Percentiles rank a stretch among this genome's conserved stretches.
Evolutionary conservation across 2,329 filamentous ascomycete genomes (phyloP).

Genomic region (Pleomassaria siparia): DNA sequence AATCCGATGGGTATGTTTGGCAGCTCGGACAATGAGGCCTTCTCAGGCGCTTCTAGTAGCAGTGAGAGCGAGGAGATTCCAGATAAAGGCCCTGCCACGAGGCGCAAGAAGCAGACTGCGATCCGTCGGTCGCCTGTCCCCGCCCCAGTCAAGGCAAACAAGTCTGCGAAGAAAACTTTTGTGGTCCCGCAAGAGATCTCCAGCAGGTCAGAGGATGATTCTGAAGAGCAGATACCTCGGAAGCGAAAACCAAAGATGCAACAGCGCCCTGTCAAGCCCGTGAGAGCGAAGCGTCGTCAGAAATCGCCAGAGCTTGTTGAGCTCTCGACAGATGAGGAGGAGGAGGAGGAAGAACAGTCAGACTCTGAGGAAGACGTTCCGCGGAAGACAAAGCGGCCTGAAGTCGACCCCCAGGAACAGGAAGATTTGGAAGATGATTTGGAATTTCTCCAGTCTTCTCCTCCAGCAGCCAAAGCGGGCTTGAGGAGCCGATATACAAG

Average conservation of each 20-base stretch:
- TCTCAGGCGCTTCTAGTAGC: constrained; percentile 4
- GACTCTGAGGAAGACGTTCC: constrained; percentile 10
- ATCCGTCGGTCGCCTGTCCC: not conserved
- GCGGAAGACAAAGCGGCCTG: not conserved
- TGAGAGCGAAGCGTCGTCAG: constrained; percentile 6
- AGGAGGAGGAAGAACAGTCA: not conserved
- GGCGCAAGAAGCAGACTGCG: not conserved
- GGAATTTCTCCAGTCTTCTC: constrained; percentile 44
- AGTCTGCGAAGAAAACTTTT: constrained; percentile 5
- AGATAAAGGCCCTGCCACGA: constrained; percentile 6
- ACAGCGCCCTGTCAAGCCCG: not conserved
- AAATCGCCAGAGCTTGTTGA: constrained; percentile 4
- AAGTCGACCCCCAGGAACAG: constrained; percentile 16
- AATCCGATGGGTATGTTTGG: constrained; percentile 27
- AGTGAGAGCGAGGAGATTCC: constrained; percentile 12
- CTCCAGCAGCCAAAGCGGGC: constrained; percentile 27
- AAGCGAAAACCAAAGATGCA: not conserved
- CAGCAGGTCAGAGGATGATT: constrained; percentile 8
- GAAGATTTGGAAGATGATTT: constrained; percentile 51
- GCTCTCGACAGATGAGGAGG: constrained; percentile 7
- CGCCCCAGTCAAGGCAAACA: not conserved
- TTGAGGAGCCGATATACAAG: constrained; percentile 27
- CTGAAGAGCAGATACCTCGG: constrained; percentile 4
- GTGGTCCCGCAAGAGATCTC: constrained; percentile 8
- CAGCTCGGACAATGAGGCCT: constrained; percentile 18